Conservation (phyloP, 352 stramenopile genomes). For the Peronospora farinosa region DNA sequence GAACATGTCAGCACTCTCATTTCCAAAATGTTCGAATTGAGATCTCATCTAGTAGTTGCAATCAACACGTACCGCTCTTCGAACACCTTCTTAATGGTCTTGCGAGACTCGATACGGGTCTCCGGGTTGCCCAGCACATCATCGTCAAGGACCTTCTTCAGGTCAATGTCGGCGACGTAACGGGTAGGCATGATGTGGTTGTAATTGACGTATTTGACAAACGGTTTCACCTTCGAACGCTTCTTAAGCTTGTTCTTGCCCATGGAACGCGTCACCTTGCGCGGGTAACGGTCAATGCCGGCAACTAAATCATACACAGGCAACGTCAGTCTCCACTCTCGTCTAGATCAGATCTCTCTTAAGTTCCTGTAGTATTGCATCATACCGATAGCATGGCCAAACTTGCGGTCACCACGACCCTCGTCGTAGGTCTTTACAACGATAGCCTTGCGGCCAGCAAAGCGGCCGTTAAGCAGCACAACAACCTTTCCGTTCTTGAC, state of each 20-base stretch:
- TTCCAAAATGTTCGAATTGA: not conserved
- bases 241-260: constrained; percentile 96
- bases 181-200: constrained; percentile 99
- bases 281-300: constrained; percentile 92
- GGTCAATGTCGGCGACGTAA: constrained; percentile 98
- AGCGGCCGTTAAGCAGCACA: constrained; percentile 96
- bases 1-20: constrained; percentile 12
- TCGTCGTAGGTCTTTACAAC: constrained; percentile 99
- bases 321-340: constrained; percentile 2
- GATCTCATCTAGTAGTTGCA: not conserved
- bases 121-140: constrained; percentile 81
- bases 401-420: constrained; percentile 93
- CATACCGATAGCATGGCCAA: constrained; percentile 93
- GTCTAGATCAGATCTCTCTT: not conserved
- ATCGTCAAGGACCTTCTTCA: constrained; percentile 97
- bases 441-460: constrained; percentile 98
- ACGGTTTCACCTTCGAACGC: constrained; percentile 97
- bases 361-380: not conserved
- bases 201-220: constrained; percentile 99
- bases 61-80: constrained; percentile 90
- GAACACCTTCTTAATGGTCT: constrained; percentile 99
- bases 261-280: constrained; percentile 97
- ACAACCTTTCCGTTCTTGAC: constrained; percentile 99
- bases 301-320: constrained; percentile 57
- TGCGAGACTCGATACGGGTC: constrained; percentile 89